phyloP scores from a whole-genome alignment of 768 basidiomycete genomes.

The Tylopilus subfusipes region DNA sequence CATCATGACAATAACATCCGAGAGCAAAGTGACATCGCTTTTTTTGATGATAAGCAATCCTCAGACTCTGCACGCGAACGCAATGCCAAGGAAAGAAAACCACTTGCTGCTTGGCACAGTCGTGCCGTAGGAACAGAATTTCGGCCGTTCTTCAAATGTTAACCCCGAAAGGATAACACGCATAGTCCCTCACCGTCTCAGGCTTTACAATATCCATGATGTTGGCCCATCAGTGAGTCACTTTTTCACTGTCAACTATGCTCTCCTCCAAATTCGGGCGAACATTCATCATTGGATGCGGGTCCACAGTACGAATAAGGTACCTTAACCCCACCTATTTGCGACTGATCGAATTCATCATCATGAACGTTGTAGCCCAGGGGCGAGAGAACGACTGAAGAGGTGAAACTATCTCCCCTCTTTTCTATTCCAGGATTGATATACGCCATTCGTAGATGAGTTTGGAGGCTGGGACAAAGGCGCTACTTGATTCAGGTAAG shows the following conservation, averaged over 20 bases:
- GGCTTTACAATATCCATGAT: background rate
- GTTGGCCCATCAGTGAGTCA: background rate
- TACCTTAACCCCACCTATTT: constrained; percentile 18
- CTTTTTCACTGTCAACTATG: background rate
- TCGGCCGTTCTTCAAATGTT: background rate
- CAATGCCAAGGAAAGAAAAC: too few relatives aligned
- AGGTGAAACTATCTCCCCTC: constrained; percentile 37
- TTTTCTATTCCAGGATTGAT: background rate
- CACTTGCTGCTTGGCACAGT: too few relatives aligned
- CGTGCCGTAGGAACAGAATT: background rate
- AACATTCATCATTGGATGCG: constrained; percentile 68
- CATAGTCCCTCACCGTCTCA: background rate
- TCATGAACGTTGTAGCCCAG: constrained; percentile 47
- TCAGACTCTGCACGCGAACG: too few relatives aligned
- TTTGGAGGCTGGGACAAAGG: constrained; percentile 74
- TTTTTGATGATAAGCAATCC: too few relatives aligned
- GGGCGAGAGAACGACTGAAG: constrained; percentile 58
- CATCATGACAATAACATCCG: too few relatives aligned
- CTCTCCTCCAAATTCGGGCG: constrained; percentile 9
- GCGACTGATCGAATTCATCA: background rate
- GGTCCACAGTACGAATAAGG: constrained; percentile 81
- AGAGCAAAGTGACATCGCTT: too few relatives aligned
- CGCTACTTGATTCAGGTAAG: constrained; percentile 74
- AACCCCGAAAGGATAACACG: background rate
- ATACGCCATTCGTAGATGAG: constrained; percentile 2